A percentile compares a stretch with the other conserved stretches of the same genome.
These are phyloP conservation scores for Calonectria naviculata DNA, from an alignment of 2,329 filamentous ascomycete genomes.

Conservation along the genomic window DNA sequence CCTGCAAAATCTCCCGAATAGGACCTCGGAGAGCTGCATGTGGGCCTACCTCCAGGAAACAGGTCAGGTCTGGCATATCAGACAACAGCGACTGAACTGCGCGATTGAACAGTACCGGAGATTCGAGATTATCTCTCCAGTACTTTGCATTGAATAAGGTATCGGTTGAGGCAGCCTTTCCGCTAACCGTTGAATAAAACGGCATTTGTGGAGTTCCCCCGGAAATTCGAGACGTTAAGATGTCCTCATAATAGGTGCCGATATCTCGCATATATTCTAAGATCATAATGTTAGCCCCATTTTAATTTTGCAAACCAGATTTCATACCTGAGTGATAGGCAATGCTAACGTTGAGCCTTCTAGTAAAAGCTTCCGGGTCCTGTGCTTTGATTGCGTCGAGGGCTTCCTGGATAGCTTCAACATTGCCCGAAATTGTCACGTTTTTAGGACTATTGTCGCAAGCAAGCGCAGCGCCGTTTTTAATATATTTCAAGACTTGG, in stretches of 20 bases:
- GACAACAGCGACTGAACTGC: not conserved
- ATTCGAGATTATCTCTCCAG: not conserved
- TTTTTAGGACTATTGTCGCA: constrained; percentile 24
- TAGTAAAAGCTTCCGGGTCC: constrained; percentile 7
- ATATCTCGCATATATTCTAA: not conserved
- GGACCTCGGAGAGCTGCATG: not conserved
- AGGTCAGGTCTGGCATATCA: not conserved
- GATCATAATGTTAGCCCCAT: no score
- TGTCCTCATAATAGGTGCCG: not conserved
- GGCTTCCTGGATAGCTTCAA: not conserved
- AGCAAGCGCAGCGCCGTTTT: not conserved
- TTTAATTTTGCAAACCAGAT: no score
- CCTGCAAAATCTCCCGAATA: not conserved
- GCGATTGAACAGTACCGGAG: not conserved
- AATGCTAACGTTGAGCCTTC: not conserved
- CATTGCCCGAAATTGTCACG: constrained; percentile 13
- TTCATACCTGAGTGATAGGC: constrained; percentile 26
- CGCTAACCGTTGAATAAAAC: not conserved
- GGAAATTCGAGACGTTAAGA: constrained; percentile 32
- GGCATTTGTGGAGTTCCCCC: not conserved
- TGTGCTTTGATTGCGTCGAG: constrained; percentile 1
- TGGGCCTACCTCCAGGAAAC: not conserved
- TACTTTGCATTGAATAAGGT: not conserved
- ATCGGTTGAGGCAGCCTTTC: not conserved
- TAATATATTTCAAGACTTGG: not conserved